Percentiles rank a stretch among this genome's conserved stretches.
Conservation (phyloP, 2,329 filamentous ascomycete genomes). For the Alternaria sp. region DNA sequence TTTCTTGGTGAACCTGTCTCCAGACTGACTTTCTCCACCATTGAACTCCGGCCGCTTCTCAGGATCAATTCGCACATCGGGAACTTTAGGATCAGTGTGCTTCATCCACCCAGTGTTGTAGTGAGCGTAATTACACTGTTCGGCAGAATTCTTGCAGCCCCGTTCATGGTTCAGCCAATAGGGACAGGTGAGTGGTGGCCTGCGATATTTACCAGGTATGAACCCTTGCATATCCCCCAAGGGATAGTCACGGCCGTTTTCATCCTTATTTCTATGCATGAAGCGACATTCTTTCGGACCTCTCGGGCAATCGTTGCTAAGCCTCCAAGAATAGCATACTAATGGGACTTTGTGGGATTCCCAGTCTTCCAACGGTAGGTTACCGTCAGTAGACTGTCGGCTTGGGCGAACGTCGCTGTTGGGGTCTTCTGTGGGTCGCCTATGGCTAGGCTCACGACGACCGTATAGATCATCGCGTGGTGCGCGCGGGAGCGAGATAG, state of each 20-base stretch:
- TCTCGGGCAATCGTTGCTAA: constrained; percentile 28
- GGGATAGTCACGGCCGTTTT: constrained; percentile 19
- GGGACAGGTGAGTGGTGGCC: constrained; percentile 36
- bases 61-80: constrained; percentile 17
- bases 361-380: constrained; percentile 21
- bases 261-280: constrained; percentile 34
- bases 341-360: constrained; percentile 37
- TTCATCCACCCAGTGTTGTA: constrained; percentile 35
- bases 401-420: constrained; percentile 6
- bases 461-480: constrained; percentile 27
- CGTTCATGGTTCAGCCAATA: constrained; percentile 28
- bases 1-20: neutral
- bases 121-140: constrained; percentile 38
- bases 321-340: constrained; percentile 37
- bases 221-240: constrained; percentile 21
- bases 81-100: neutral
- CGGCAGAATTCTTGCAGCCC: constrained; percentile 25
- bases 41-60: neutral
- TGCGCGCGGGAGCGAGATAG: neutral
- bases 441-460: constrained; percentile 29
- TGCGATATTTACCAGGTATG: constrained; percentile 35
- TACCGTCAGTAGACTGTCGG: neutral
- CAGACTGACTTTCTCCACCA: neutral
- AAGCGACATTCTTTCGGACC: constrained; percentile 28
- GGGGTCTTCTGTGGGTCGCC: constrained; percentile 18